Conservation (phyloP, 2,329 filamentous ascomycete species). For the Penicillium polonicum region DNA sequence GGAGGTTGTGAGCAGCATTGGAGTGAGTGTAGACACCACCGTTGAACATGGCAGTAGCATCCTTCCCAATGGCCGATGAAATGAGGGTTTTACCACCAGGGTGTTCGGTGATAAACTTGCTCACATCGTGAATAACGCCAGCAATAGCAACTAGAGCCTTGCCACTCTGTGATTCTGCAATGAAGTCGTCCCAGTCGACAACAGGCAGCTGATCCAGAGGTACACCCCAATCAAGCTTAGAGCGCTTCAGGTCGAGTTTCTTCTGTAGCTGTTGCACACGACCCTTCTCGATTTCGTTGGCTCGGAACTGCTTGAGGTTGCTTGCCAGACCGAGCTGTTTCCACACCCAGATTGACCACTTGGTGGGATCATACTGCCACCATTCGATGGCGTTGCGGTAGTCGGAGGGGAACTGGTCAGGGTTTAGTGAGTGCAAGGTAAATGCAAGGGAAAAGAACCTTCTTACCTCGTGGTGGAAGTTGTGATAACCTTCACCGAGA, state of each 20-base stretch:
- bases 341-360: constrained; percentile 74
- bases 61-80: constrained; percentile 76
- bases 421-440: neutral
- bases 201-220: constrained; percentile 83
- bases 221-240: constrained; percentile 79
- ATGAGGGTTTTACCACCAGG: constrained; percentile 87
- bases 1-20: constrained; percentile 84
- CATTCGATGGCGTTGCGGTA: constrained; percentile 85
- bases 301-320: constrained; percentile 85
- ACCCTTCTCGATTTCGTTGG: constrained; percentile 91
- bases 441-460: neutral
- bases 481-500: constrained; percentile 83
- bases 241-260: constrained; percentile 85
- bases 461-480: constrained; percentile 74
- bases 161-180: constrained; percentile 72
- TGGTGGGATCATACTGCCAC: constrained; percentile 84
- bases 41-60: constrained; percentile 88
- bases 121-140: constrained; percentile 82
- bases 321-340: constrained; percentile 81
- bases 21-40: constrained; percentile 86
- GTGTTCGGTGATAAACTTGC: constrained; percentile 81
- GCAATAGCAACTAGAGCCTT: constrained; percentile 74
- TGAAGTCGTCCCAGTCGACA: constrained; percentile 81
- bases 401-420: constrained; percentile 67
- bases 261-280: constrained; percentile 85